Evolutionary conservation across 331 rosid genomes (phyloP).

Genomic region (Dryas integrifolia): DNA sequence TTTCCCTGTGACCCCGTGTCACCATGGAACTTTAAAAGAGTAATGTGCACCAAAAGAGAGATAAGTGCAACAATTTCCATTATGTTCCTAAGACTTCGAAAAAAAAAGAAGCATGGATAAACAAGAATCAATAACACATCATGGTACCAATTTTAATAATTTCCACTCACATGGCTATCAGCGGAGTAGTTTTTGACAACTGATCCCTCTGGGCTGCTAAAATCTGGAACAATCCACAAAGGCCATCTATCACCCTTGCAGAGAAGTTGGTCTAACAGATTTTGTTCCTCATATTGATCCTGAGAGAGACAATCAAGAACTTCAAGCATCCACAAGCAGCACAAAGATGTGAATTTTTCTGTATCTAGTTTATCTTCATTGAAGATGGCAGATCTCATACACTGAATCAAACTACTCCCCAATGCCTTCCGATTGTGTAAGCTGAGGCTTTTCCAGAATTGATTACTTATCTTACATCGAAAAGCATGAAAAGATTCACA

Average conservation of each 20-base stretch:
- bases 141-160: conserved; percentile 1
- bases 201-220: conserved; percentile 44
- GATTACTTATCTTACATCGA: conserved; percentile 47
- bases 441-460: conserved; percentile 53
- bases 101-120: background rate
- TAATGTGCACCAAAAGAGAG: background rate
- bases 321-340: conserved; percentile 77
- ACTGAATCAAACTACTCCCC: conserved; percentile 50
- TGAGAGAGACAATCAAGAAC: conserved; percentile 51
- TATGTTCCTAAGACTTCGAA: conserved; percentile 5
- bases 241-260: conserved; percentile 67
- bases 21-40: background rate
- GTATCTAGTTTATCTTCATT: conserved; percentile 48
- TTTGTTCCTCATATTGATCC: conserved; percentile 58
- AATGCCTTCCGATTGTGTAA: conserved; percentile 43
- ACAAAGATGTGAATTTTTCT: conserved; percentile 49
- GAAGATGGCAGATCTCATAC: conserved; percentile 63
- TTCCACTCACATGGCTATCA: conserved; percentile 28
- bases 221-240: conserved; percentile 52
- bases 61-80: background rate
- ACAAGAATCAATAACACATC: conserved; percentile 3
- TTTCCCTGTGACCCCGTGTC: background rate
- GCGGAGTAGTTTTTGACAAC: conserved; percentile 20
- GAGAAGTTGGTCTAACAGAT: conserved; percentile 60
- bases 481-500: conserved; percentile 53